phyloP scores from a whole-genome alignment of 306 rosid genomes.

The Coriaria nepalensis region DNA sequence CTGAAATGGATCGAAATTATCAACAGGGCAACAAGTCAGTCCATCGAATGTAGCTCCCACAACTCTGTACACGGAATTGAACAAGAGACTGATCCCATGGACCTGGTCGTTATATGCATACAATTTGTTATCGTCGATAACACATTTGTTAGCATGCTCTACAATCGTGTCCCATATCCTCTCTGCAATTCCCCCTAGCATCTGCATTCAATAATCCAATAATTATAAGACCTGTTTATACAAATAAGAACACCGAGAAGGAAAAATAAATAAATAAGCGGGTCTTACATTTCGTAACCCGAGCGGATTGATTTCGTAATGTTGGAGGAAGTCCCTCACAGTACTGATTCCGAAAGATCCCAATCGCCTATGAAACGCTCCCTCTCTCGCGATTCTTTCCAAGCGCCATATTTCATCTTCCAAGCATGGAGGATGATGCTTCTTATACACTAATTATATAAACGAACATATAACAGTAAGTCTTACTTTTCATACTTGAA shows the following conservation, averaged over 20 bases:
- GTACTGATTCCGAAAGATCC: constrained; percentile 9
- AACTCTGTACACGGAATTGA: too few species aligned
- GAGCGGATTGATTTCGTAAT: constrained; percentile 14
- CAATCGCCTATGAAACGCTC: constrained; percentile 24
- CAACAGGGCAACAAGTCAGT: too few species aligned
- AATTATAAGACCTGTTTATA: neutral
- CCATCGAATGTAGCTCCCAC: too few species aligned
- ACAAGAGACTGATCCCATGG: constrained; percentile 9
- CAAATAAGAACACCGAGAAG: neutral
- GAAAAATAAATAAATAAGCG: neutral
- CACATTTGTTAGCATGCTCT: constrained; percentile 30
- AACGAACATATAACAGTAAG: constrained; percentile 10
- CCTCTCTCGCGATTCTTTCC: constrained; percentile 36
- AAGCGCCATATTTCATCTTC: constrained; percentile 51
- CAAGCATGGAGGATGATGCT: constrained; percentile 44
- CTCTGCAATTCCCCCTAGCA: constrained; percentile 15
- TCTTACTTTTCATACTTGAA: constrained; percentile 1
- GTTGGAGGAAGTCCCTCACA: constrained; percentile 36
- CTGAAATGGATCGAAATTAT: too few species aligned
- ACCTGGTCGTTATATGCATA: neutral
- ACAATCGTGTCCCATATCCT: constrained; percentile 25
- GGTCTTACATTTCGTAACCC: constrained; percentile 24
- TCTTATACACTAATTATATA: constrained; percentile 33
- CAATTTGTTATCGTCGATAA: constrained; percentile 17
- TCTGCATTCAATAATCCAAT: constrained; percentile 20